phyloP scores from a whole-genome alignment of 495 filamentous ascomycete species.

The Penicillium pancosmium region DNA sequence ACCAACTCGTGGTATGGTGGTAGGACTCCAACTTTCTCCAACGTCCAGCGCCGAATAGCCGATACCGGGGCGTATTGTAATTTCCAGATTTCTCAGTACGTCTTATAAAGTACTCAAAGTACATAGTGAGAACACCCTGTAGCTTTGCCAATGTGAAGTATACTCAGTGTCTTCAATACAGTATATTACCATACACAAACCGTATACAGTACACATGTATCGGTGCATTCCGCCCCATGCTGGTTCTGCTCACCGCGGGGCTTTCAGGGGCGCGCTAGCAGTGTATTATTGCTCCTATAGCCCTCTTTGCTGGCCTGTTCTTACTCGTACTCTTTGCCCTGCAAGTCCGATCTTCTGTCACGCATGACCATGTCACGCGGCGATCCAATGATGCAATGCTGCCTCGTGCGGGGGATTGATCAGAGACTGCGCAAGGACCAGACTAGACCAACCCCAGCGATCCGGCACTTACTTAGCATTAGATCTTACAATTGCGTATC shows the following conservation, averaged over 20 bases:
- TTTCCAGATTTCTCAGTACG: no score
- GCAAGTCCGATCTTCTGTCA: background rate
- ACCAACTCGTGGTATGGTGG: background rate
- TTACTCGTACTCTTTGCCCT: no score
- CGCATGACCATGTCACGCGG: conserved; percentile 7
- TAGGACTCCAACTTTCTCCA: background rate
- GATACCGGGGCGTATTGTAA: conserved; percentile 25
- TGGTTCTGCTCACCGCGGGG: conserved; percentile 23
- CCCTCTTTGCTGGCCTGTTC: no score
- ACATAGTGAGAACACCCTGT: no score
- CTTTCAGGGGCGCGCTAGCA: conserved; percentile 11
- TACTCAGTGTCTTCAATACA: no score
- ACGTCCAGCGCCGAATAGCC: conserved; percentile 20
- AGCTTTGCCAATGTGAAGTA: background rate
- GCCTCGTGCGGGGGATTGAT: conserved; percentile 2
- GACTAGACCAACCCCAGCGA: background rate
- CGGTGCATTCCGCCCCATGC: conserved; percentile 18
- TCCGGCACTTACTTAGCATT: background rate
- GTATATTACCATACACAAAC: background rate
- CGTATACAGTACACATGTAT: background rate
- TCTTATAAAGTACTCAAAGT: no score
- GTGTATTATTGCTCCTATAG: background rate
- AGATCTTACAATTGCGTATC: no score
- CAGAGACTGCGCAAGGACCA: background rate
- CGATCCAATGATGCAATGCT: conserved; percentile 6